Evolutionary conservation across 1,284 basidiomycete species (phyloP).

Genomic region (Trichosporon faecale): DNA sequence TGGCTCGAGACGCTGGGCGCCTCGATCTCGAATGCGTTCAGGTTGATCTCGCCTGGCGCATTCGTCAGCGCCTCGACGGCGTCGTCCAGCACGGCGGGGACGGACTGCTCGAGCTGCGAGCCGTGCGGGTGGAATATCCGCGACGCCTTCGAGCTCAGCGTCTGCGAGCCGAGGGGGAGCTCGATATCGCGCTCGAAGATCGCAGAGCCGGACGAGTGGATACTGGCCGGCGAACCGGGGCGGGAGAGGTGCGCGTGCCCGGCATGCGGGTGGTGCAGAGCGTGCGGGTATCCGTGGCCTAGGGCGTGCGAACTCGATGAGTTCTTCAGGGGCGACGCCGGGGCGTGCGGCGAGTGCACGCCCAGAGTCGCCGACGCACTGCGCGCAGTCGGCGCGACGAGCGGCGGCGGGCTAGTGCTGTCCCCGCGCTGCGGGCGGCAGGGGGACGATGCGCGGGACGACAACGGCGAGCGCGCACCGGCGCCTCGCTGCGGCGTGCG

Average conservation of each 20-base stretch:
- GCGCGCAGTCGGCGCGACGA: constrained; percentile 23
- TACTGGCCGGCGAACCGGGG: constrained; percentile 44
- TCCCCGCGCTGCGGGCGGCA: constrained; percentile 19
- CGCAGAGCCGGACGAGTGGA: constrained; percentile 47
- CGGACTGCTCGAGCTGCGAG: constrained; percentile 44
- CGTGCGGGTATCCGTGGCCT: constrained; percentile 15
- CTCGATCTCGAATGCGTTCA: constrained; percentile 41
- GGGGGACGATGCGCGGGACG: constrained; percentile 38
- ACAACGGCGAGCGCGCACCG: constrained; percentile 34
- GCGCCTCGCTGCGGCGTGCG: constrained; percentile 40
- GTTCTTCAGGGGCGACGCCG: background rate
- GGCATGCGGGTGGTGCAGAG: constrained; percentile 9
- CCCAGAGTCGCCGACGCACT: constrained; percentile 8
- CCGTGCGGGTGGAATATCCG: constrained; percentile 45
- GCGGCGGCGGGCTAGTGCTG: constrained; percentile 20
- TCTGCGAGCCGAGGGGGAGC: constrained; percentile 37
- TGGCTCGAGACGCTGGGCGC: constrained; percentile 27
- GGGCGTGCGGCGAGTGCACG: background rate
- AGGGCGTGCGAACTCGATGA: background rate
- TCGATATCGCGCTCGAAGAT: constrained; percentile 53
- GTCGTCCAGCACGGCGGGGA: constrained; percentile 51
- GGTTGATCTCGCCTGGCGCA: constrained; percentile 26
- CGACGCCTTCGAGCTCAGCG: constrained; percentile 43
- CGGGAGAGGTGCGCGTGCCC: constrained; percentile 28
- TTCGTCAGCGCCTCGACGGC: constrained; percentile 49